Base-by-base conservation (phyloP, 495 filamentous ascomycete genomes). In the Aspergillus affinis region DNA sequence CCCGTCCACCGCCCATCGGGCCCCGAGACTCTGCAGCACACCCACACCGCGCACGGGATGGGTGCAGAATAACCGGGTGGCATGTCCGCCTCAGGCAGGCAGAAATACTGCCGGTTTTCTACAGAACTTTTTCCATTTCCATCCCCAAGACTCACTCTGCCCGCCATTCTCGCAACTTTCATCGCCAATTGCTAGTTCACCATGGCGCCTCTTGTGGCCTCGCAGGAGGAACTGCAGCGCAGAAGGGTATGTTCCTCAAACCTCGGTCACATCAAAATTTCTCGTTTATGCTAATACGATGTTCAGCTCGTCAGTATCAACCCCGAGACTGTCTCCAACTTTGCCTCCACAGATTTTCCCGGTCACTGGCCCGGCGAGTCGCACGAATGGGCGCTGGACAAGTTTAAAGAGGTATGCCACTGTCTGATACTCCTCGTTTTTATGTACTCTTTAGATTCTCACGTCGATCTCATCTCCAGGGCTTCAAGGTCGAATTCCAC, bases 351-450 rank as follows among this genome's bases (percentile, higher is more conserved):
- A 61, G 93, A 97, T 69, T 96, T 91, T 74, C 95, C 95, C 3
- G 86, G 87, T 48, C 90, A 96, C 74, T 96, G 86, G 75, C 90
- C 91, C 3, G 90, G 90, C 63, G 94, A 99, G 76, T 89, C 95
- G 74, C 87, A 96, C 70, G 77, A 82, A 45, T 99, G 93, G 93
- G 82, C 88, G 62, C 75, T 91, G n/a, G 79, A 90, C 2, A 79
- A 84, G 45, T 96, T 98, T 75, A 78, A 79, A 48, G 69, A 85
- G 27, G 84, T 84, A 76, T 55, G 69, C 65, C 26, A 26, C 12
- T 8, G 13, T 4, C 52, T 30, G 15, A 7, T 49, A 6, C 0
- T 3, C 9, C 23, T 15, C 7, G 21, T 13, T 53, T 23, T 26
- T 29, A 46, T 48, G 23, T 27, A 47, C 47, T 27, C 46, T 20